Base-by-base conservation (phyloP, 176 grass and related monocot genomes). In the Dendrocalamus sinicus region DNA sequence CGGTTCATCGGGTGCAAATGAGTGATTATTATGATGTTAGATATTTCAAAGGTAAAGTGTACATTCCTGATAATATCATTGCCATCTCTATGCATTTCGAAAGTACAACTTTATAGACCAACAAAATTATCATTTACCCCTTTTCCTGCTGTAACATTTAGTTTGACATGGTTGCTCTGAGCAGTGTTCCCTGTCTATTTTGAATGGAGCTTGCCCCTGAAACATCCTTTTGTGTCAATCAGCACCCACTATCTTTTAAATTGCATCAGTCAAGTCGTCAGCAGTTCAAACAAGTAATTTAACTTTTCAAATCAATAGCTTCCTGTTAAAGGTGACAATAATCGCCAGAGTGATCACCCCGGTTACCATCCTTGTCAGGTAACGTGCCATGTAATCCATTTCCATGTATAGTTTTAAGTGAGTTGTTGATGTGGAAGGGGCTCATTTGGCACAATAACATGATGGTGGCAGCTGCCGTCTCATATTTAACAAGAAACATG, bases 331-430 rank as follows among this genome's bases (percentile, higher is more conserved):
- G 23, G 16, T 63, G 23, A 59, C 78, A 67, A 39, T 73, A 47
- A 81, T 75, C 17, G 15, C 5, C 35, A 9, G 14, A 60, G 46
- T 67, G 23, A 57, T 81, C 41, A 28, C 57, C 26, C 13, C 8
- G 16, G n/a, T 75, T 82, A 19, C 78, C 24, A 82, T 68, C 70
- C 79, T 26, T 71, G 64, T 83, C 26, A 50, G 45, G 15, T 48
- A 77, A 43, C 9, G 52, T 24, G 26, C 39, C 40, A 76, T 61
- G 51, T 47, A n/a, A 87, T n/a, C 13, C 48, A 44, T n/a, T 44
- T 82, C 52, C 54, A 82, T 69, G 23, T 72, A 17, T 47, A 35
- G 17, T 60, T 44, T 40, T 48, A 30, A 30, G 28, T 30, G 28
- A 30, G 28, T 30, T 30, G 28, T 1, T 30, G 28, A 30, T 30